These are phyloP conservation scores for Beauveria brongniartii DNA, from an alignment of 2,329 filamentous ascomycete species.

Conservation along the genomic window DNA sequence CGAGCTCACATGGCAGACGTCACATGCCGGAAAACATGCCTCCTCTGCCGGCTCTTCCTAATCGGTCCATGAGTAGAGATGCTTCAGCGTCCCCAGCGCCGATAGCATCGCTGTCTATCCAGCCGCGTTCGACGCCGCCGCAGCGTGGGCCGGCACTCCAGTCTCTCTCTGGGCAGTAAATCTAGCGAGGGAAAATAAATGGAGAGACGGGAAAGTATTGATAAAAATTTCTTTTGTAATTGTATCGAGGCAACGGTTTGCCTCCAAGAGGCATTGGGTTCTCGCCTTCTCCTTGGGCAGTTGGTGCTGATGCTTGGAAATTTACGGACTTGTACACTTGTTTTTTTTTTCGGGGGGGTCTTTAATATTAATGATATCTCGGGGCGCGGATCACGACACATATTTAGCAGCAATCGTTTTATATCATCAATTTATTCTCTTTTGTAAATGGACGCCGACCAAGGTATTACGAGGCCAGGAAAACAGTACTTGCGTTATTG, in stretches of 20 bases:
- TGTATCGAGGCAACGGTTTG: not conserved
- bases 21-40: constrained; percentile 5
- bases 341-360: not conserved
- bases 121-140: not conserved
- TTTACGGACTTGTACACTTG: not conserved
- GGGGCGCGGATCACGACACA: not conserved
- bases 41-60: constrained; percentile 14
- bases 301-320: not conserved
- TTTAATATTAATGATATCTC: not conserved
- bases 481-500: no score
- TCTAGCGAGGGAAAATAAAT: not conserved
- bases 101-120: not conserved
- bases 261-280: not conserved
- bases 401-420: not conserved
- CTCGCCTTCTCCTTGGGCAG: not conserved
- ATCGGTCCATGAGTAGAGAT: constrained; percentile 9
- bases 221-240: not conserved
- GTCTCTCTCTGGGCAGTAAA: not conserved
- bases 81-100: not conserved
- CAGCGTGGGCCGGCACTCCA: not conserved
- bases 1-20: not conserved
- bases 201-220: not conserved
- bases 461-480: no score
- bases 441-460: not conserved
- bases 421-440: not conserved